Evolutionary conservation across 2,329 filamentous ascomycete genomes (phyloP), one percentile per base, ranked within the genome.

Genomic region (Trichoderma semiorbis): DNA sequence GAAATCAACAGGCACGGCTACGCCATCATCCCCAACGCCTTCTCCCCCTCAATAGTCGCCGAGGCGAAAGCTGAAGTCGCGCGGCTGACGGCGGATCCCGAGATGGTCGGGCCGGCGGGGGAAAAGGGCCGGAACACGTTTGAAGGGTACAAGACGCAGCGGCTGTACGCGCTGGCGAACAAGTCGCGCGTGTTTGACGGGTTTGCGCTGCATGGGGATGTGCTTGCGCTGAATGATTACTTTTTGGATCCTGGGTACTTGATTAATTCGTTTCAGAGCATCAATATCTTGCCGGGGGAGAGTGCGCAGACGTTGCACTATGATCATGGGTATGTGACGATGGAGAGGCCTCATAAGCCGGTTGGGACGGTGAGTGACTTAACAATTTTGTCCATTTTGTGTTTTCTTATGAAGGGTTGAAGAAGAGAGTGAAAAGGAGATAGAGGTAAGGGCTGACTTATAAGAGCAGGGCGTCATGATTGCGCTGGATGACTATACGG

Each of bases 201-300:
- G 71, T 83, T 82, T 71, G 74, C 74, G 34, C 71, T 80, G 0
- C 76, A 82, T 7, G 78, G 78, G 10, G 74, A 77, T 24, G 78
- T 83, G 5, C 75, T 83, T 24, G 79, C 80, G 1, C 76, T 84
- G 57, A 83, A 83, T 69, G 78, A 82, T 32, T 79, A 79, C 71
- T 83, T 83, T 71, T 75, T 84, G n/a, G 81, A 81, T 63, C 75
- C 77, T 18, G 80, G 80, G 0, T 83, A 79, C 61, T 75, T 80
- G 24, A 65, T 83, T 21, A 79, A 77, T 53, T 77, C 78, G 7
- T 78, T 81, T 36, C 80, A 82, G 67, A 82, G 78, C 69, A 82
- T 83, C 24, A 77, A 78, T 61, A 83, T 83, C 72, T 78, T 81
- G 60, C 80, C 81, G 1, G 79, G 80, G n/a, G 81, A 82, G 75